These are phyloP conservation scores for Fusarium denticulatum DNA, from an alignment of 2,329 filamentous ascomycete species.

Conservation along the genomic window DNA sequence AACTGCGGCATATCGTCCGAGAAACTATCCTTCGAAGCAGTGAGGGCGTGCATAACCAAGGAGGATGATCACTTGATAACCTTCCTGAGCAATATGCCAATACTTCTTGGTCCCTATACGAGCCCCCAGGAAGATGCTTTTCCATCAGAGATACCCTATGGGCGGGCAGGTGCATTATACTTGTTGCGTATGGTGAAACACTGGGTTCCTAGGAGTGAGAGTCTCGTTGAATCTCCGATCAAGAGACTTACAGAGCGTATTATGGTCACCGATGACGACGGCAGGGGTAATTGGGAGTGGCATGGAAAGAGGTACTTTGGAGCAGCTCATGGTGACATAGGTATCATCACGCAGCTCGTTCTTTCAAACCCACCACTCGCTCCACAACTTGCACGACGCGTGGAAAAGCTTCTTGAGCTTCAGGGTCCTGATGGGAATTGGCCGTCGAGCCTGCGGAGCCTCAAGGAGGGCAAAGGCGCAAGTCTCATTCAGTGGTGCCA, in stretches of 20 bases:
- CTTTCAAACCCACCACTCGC: slow-evolving; percentile 66
- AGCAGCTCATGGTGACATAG: slow-evolving; percentile 73
- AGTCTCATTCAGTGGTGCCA: slow-evolving; percentile 73
- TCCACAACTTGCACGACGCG: slow-evolving; percentile 59
- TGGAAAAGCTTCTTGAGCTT: slow-evolving; percentile 65
- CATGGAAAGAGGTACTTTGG: slow-evolving; percentile 71
- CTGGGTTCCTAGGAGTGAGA: slow-evolving; percentile 61
- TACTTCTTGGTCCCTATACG: slow-evolving; percentile 45
- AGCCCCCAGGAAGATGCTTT: slow-evolving; percentile 51
- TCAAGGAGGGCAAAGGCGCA: slow-evolving; percentile 53
- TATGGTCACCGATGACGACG: slow-evolving; percentile 58
- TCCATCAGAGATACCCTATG: slow-evolving; percentile 71
- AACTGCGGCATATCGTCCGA: slow-evolving; percentile 63
- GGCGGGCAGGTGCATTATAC: slow-evolving; percentile 74
- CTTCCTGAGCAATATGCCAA: slow-evolving; percentile 53
- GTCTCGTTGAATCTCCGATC: slow-evolving; percentile 63
- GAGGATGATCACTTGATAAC: slow-evolving; percentile 50
- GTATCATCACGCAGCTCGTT: slow-evolving; percentile 76
- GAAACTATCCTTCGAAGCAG: slow-evolving; percentile 57
- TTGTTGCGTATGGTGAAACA: slow-evolving; percentile 70
- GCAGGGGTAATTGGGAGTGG: slow-evolving; percentile 67
- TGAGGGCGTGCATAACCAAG: slow-evolving; percentile 55
- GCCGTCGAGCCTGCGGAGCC: slow-evolving; percentile 60
- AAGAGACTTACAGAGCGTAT: slow-evolving; percentile 68
- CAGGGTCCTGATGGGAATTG: slow-evolving; percentile 73